phyloP scores from a whole-genome alignment of 805 yeast genomes.

The Ogataea trehaloabstinens region DNA sequence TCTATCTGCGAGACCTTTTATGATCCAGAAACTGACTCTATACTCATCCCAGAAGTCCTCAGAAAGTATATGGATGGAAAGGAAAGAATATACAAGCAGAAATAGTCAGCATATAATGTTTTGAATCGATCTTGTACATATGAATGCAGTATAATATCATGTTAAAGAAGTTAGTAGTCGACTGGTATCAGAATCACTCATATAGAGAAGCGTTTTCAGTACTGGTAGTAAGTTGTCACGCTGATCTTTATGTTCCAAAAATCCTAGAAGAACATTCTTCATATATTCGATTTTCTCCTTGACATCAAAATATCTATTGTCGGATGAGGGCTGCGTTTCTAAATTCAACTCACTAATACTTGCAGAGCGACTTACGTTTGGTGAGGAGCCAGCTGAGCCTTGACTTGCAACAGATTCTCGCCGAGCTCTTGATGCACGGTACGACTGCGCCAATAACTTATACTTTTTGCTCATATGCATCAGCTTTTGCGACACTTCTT shows the following conservation, averaged over 20 bases:
- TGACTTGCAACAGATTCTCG: slow-evolving; percentile 18
- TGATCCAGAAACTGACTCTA: slow-evolving; percentile 50
- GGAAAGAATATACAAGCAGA: slow-evolving; percentile 19
- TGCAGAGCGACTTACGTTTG: slow-evolving; percentile 20
- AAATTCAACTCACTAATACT: slow-evolving; percentile 12
- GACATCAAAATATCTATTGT: slow-evolving; percentile 29
- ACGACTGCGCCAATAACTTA: slow-evolving; percentile 59
- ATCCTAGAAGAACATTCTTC: slow-evolving; percentile 88
- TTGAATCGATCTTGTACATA: slow-evolving; percentile 1
- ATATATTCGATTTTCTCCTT: slow-evolving; percentile 67
- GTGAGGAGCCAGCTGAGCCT: slow-evolving; percentile 21
- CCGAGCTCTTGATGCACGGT: slow-evolving; percentile 36
- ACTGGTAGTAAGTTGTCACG: slow-evolving; percentile 84
- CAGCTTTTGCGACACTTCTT: slow-evolving; percentile 63
- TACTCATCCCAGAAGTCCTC: slow-evolving; percentile 66
- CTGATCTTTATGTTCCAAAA: slow-evolving; percentile 90
- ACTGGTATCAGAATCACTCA: slow-evolving; percentile 70
- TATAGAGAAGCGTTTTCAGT: slow-evolving; percentile 65
- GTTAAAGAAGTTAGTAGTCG: slow-evolving; percentile 58
- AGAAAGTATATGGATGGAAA: slow-evolving; percentile 71
- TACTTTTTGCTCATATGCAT: slow-evolving; percentile 71
- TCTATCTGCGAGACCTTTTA: slow-evolving; percentile 89
- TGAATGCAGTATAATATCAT: background rate
- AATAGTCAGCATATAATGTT: background rate
- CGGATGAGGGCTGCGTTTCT: slow-evolving; percentile 1